A percentile compares a stretch with the other conserved stretches of the same genome.
Conservation (phyloP, 495 filamentous ascomycete genomes). For the Penicillium bialowiezense region DNA sequence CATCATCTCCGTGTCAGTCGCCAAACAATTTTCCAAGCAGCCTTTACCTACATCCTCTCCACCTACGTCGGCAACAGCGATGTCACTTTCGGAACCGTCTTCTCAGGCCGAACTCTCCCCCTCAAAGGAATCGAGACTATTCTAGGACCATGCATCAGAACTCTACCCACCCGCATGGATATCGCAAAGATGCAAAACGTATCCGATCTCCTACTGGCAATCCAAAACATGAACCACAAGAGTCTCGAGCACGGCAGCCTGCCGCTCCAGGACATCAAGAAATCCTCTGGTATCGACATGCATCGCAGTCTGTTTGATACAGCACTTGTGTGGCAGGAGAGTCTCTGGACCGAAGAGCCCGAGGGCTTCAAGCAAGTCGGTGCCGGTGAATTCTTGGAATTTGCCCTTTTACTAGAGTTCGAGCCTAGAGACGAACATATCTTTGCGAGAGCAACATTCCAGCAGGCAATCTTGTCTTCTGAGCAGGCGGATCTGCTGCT, state of each 20-base stretch:
- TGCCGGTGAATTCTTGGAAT: conserved; percentile 67
- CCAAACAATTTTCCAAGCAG: conserved; percentile 68
- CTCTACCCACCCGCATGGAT: conserved; percentile 64
- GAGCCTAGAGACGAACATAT: conserved; percentile 50
- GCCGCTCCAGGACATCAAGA: conserved; percentile 65
- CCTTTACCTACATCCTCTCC: conserved; percentile 59
- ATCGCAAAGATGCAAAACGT: conserved; percentile 42
- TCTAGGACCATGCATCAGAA: conserved; percentile 68
- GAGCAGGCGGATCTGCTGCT: conserved; percentile 53
- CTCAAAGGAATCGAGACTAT: conserved; percentile 64
- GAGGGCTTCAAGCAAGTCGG: conserved; percentile 43
- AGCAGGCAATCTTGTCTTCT: conserved; percentile 43
- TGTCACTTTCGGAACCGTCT: conserved; percentile 67
- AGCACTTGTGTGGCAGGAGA: conserved; percentile 77
- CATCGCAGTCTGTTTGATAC: conserved; percentile 60
- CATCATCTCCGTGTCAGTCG: conserved; percentile 30
- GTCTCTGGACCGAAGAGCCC: conserved; percentile 39
- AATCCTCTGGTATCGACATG: conserved; percentile 44
- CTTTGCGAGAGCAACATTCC: conserved; percentile 48
- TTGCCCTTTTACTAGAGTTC: conserved; percentile 68
- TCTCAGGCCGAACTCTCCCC: conserved; percentile 70
- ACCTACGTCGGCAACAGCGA: conserved; percentile 59
- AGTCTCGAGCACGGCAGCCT: conserved; percentile 56
- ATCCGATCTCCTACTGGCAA: conserved; percentile 53
- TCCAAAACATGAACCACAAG: conserved; percentile 60